Evolutionary conservation across 495 filamentous ascomycete species (phyloP), one percentile per base, ranked within the genome.

Genomic region (Penicillium roqueforti): DNA sequence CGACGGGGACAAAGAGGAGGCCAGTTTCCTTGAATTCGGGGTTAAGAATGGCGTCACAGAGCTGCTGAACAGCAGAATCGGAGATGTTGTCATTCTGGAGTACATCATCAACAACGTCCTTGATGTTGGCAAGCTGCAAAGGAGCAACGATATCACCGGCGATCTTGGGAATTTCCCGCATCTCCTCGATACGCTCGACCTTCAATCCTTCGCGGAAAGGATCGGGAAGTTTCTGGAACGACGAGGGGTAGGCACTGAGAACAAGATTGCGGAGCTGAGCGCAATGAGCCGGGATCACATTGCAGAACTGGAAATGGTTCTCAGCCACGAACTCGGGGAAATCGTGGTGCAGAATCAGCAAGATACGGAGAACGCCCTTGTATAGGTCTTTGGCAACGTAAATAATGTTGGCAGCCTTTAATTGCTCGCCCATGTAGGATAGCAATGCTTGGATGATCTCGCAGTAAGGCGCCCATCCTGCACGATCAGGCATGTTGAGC

Each of bases 251-350:
- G 11, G 93, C 91, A 56, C 87, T 87, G 46, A 97, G 80, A 40
- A 97, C 82, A 32, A 97, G 76, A 68, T 96, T 97, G 57, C 88
- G 85, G 51, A 97, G 80, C 68, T 99, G 93, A 23, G 85, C 84
- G 63, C 87, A 92, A 60, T 95, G 88, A 20, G 81, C 78, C 1
- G 95, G 91, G 46, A 97, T 88, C 59, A 83, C 83, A 65, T 90
- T 87, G 78, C 88, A 91, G 40, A 99, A 82, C 52, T 85, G 83
- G 57, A 87, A 85, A 58, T 95, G 88, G 65, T 93, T 88, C 58
- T 92, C 88, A 25, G 87, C 86, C 38, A 97, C 77, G 67, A 96
- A 97, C 51, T 95, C 91, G 0, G 91, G 89, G 70, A 89, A 97
- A 66, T 99, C 93, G 58, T 97, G 93, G 52, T 95, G 87, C 43